These are phyloP conservation scores for Nannizziopsis arthrosporioides DNA, from an alignment of 2,329 filamentous ascomycete genomes.

Conservation along the genomic window DNA sequence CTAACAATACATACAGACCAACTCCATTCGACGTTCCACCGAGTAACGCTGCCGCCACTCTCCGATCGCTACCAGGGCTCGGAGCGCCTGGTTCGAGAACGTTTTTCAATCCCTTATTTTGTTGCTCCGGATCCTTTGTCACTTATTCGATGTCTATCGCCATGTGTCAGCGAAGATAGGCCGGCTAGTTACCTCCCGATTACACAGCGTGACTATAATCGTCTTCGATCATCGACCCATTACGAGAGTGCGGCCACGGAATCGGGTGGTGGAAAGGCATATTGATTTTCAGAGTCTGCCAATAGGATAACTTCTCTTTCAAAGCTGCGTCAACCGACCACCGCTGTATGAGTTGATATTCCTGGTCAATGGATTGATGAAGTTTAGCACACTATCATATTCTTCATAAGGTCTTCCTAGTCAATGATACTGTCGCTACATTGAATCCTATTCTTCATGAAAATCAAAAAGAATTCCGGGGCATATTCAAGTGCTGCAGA, in stretches of 20 bases:
- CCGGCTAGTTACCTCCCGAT: conserved; percentile 44
- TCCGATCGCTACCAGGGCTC: conserved; percentile 29
- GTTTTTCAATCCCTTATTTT: conserved; percentile 53
- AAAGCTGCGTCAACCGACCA: too few species aligned
- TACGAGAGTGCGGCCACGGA: conserved; percentile 9
- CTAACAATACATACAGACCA: conserved; percentile 26
- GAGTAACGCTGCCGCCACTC: conserved; percentile 38
- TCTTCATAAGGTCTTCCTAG: too few species aligned
- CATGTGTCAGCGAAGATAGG: conserved; percentile 33
- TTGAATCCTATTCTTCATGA: too few species aligned
- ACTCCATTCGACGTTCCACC: conserved; percentile 44
- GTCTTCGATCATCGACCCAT: conserved; percentile 7
- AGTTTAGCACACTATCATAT: too few species aligned
- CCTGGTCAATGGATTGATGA: too few species aligned
- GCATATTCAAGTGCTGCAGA: too few species aligned
- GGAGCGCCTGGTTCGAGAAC: conserved; percentile 37
- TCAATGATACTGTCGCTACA: too few species aligned
- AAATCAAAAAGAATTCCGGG: too few species aligned
- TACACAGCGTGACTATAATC: conserved; percentile 28
- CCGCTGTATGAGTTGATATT: too few species aligned
- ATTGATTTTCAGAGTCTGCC: neutral
- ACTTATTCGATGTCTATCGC: conserved; percentile 43
- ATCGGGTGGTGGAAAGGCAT: conserved; percentile 2
- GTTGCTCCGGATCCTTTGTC: conserved; percentile 40
- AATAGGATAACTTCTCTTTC: neutral